These are phyloP conservation scores for Aspergillus incahuasiensis DNA, from an alignment of 495 filamentous ascomycete species.

Conservation along the genomic window DNA sequence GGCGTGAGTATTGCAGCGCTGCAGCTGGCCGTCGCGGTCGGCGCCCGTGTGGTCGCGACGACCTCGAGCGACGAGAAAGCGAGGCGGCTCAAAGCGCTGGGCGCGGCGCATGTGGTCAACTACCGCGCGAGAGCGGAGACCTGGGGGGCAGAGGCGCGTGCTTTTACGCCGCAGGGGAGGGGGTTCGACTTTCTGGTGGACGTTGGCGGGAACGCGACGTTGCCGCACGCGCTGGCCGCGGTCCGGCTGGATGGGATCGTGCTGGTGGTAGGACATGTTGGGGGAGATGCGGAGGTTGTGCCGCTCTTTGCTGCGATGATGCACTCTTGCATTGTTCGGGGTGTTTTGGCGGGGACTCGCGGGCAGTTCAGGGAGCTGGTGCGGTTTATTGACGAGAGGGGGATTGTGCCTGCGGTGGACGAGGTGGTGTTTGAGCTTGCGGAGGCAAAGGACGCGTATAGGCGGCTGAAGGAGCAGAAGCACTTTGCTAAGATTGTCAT, in stretches of 20 bases:
- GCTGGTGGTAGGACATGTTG: conserved; percentile 37
- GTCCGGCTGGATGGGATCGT: conserved; percentile 40
- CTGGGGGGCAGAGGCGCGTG: conserved; percentile 58
- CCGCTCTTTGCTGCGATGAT: conserved; percentile 38
- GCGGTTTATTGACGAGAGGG: conserved; percentile 46
- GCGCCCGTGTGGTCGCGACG: conserved; percentile 66
- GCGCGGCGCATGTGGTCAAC: conserved; percentile 50
- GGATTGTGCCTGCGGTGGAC: conserved; percentile 56
- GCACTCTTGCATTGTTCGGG: conserved; percentile 28
- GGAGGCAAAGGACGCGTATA: conserved; percentile 41
- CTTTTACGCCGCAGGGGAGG: conserved; percentile 41
- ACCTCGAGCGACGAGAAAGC: conserved; percentile 61
- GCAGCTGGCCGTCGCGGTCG: conserved; percentile 68
- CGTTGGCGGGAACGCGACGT: conserved; percentile 44
- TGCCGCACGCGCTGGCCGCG: conserved; percentile 31
- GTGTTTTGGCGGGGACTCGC: conserved; percentile 42
- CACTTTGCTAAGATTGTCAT: conserved; percentile 5
- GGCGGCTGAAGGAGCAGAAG: conserved; percentile 1
- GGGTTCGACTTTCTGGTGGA: conserved; percentile 59
- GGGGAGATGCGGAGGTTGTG: conserved; percentile 21
- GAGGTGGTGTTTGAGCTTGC: conserved; percentile 47
- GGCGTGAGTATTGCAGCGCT: conserved; percentile 68
- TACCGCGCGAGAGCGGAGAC: conserved; percentile 51
- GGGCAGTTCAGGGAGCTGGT: conserved; percentile 54
- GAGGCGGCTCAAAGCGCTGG: conserved; percentile 48